phyloP scores from a whole-genome alignment of 768 basidiomycete genomes.

The Mycena metata region DNA sequence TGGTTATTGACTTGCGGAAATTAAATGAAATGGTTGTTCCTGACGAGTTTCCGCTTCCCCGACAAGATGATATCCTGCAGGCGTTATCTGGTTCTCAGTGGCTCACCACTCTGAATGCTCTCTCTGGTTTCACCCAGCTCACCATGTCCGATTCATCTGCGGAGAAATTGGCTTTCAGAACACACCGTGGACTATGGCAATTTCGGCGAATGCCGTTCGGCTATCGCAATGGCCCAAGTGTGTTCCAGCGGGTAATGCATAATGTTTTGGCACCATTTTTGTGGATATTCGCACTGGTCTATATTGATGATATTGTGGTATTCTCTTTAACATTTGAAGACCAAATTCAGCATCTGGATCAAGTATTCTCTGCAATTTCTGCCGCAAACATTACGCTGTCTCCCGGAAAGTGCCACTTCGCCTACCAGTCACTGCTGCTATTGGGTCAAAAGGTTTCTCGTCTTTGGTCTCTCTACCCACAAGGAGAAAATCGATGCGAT shows the following conservation, averaged over 20 bases:
- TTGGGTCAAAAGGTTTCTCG: constrained; percentile 57
- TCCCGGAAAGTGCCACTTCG: constrained; percentile 52
- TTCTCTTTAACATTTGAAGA: constrained; percentile 46
- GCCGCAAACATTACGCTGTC: constrained; percentile 50
- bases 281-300: constrained; percentile 55
- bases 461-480: constrained; percentile 53
- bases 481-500: constrained; percentile 51
- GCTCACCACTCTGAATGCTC: constrained; percentile 11
- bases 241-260: constrained; percentile 60
- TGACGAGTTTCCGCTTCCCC: constrained; percentile 43
- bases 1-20: constrained; percentile 51
- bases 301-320: constrained; percentile 58
- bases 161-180: constrained; percentile 51
- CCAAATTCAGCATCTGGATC: constrained; percentile 48
- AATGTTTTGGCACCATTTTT: constrained; percentile 49
- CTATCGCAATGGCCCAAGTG: constrained; percentile 49
- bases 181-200: constrained; percentile 55
- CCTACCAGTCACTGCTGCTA: constrained; percentile 48
- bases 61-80: constrained; percentile 44
- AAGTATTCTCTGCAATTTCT: constrained; percentile 45
- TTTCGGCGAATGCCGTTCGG: constrained; percentile 59
- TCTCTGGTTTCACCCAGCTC: constrained; percentile 3
- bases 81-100: constrained; percentile 15
- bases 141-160: neutral
- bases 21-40: constrained; percentile 37